Evolutionary conservation across 805 yeast genomes (phyloP).

Genomic region (Starmera caribaea): DNA sequence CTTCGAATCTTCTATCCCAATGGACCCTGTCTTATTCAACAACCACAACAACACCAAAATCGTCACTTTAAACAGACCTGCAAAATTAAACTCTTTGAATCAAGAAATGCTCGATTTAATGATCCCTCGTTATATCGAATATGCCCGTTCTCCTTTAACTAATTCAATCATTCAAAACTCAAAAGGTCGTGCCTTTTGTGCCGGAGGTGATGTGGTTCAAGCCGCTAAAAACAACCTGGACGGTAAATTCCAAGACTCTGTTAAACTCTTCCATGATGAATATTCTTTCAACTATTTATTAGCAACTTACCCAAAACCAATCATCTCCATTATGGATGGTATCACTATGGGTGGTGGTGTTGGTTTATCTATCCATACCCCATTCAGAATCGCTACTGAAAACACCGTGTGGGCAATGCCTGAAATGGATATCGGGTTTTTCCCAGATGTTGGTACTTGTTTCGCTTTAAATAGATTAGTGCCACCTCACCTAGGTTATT

Average conservation of each 20-base stretch:
- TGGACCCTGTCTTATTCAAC: slow-evolving; percentile 49
- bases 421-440: slow-evolving; percentile 92
- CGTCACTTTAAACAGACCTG: slow-evolving; percentile 68
- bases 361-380: slow-evolving; percentile 82
- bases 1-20: too few relatives aligned
- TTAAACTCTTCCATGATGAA: slow-evolving; percentile 67
- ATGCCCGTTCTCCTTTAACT: slow-evolving; percentile 56
- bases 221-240: slow-evolving; percentile 53
- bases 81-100: slow-evolving; percentile 78
- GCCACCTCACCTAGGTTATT: slow-evolving; percentile 77
- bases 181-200: slow-evolving; percentile 59
- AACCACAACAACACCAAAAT: slow-evolving; percentile 59
- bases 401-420: slow-evolving; percentile 94
- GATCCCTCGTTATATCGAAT: slow-evolving; percentile 66
- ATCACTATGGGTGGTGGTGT: slow-evolving; percentile 98
- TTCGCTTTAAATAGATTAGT: slow-evolving; percentile 72
- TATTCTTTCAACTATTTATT: slow-evolving; percentile 72
- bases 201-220: slow-evolving; percentile 92
- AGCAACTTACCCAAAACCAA: slow-evolving; percentile 80
- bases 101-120: slow-evolving; percentile 66
- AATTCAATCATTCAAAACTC: slow-evolving; percentile 63
- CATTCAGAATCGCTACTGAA: slow-evolving; percentile 91
- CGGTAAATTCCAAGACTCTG: slow-evolving; percentile 37
- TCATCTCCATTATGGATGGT: slow-evolving; percentile 81
- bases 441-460: slow-evolving; percentile 92